Evolutionary conservation across 257 asterid species (phyloP).

Genomic region (Fraxinus pennsylvanica): DNA sequence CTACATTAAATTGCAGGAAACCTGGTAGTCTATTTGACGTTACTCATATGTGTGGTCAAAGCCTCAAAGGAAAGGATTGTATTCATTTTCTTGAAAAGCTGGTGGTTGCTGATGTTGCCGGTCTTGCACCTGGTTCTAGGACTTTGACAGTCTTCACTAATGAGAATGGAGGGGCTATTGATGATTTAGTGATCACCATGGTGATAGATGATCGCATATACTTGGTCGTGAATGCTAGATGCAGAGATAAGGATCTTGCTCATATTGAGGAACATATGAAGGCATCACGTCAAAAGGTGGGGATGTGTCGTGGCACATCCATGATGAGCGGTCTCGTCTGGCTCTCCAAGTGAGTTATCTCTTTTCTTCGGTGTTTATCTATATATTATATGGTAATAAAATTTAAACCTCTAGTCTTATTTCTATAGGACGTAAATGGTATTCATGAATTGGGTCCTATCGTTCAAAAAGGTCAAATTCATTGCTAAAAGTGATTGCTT

Average conservation of each 20-base stretch:
- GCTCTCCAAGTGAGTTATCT: conserved; percentile 76
- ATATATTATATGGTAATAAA: not conserved
- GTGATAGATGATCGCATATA: conserved; percentile 80
- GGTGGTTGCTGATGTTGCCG: conserved; percentile 91
- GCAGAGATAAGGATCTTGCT: conserved; percentile 97
- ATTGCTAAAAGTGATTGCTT: not conserved
- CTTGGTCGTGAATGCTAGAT: conserved; percentile 95
- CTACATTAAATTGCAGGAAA: conserved; percentile 90
- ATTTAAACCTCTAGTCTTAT: not conserved
- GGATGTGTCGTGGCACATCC: conserved; percentile 97
- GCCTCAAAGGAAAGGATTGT: conserved; percentile 89
- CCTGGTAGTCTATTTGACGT: conserved; percentile 94
- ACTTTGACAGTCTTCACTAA: conserved; percentile 83
- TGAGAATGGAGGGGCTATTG: conserved; percentile 98
- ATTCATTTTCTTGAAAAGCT: conserved; percentile 90
- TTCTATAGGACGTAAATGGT: not conserved
- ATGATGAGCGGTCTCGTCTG: conserved; percentile 88
- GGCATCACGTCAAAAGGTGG: conserved; percentile 86
- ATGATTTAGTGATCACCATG: conserved; percentile 91
- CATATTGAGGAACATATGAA: conserved; percentile 99
- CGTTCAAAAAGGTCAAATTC: not conserved
- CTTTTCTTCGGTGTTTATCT: conserved; percentile 9
- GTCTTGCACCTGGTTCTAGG: conserved; percentile 89
- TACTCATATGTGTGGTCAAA: conserved; percentile 95
- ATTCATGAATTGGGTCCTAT: not conserved